A percentile compares a stretch with the other conserved stretches of the same genome.
Conservation (phyloP, 768 basidiomycete species). For the Tricholoma matsutake region DNA sequence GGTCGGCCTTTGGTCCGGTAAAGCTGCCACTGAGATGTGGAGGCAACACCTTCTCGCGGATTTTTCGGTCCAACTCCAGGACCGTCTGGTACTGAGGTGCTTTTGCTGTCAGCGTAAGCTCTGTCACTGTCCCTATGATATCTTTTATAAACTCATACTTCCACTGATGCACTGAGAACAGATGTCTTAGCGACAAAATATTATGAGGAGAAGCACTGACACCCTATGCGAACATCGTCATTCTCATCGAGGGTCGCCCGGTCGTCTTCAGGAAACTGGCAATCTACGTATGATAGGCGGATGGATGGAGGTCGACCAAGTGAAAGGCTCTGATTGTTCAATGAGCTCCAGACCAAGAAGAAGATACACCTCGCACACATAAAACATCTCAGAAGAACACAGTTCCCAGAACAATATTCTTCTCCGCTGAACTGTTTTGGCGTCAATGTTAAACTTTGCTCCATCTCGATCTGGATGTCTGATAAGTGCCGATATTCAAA, state of each 20-base stretch:
- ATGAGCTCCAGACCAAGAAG: slow-evolving; percentile 1
- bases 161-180: slow-evolving; percentile 48
- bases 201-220: slow-evolving; percentile 31
- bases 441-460: slow-evolving; percentile 60
- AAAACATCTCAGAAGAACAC: slow-evolving; percentile 51
- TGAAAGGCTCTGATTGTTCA: slow-evolving; percentile 43
- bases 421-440: slow-evolving; percentile 58
- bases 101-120: slow-evolving; percentile 55
- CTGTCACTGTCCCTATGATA: slow-evolving; percentile 49
- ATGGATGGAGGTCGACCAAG: slow-evolving; percentile 60
- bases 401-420: slow-evolving; percentile 71
- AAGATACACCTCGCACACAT: slow-evolving; percentile 24
- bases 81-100: slow-evolving; percentile 62
- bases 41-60: slow-evolving; percentile 61
- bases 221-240: slow-evolving; percentile 47
- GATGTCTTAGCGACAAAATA: not conserved
- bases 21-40: slow-evolving; percentile 50
- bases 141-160: slow-evolving; percentile 56
- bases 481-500: not conserved
- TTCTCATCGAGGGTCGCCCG: slow-evolving; percentile 46
- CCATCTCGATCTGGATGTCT: slow-evolving; percentile 63
- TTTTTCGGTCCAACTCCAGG: slow-evolving; percentile 64
- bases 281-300: slow-evolving; percentile 56
- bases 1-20: slow-evolving; percentile 34
- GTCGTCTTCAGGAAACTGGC: slow-evolving; percentile 56